Percentiles rank a stretch among this genome's conserved stretches.
These are phyloP conservation scores for Teunomyces atbi DNA, from an alignment of 805 yeast genomes.

Conservation along the genomic window DNA sequence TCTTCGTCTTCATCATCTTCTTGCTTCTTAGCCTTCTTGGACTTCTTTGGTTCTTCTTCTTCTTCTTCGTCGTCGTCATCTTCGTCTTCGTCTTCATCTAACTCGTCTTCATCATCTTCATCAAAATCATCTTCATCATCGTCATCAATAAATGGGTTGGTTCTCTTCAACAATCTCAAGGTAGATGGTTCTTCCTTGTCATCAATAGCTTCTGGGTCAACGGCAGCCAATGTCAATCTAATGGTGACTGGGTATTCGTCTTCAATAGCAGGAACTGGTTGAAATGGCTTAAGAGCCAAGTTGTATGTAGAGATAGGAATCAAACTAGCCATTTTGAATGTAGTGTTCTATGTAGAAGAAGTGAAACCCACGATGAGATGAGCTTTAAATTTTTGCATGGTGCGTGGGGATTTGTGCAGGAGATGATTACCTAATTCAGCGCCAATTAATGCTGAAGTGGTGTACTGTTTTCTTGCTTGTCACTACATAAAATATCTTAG, in stretches of 20 bases:
- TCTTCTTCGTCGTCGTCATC: background rate
- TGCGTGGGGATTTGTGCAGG: slow-evolving; percentile 3
- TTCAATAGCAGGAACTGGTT: slow-evolving; percentile 83
- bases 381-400: slow-evolving; percentile 7
- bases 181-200: slow-evolving; percentile 83
- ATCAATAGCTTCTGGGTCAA: slow-evolving; percentile 86
- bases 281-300: slow-evolving; percentile 81
- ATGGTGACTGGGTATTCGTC: slow-evolving; percentile 86
- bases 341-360: slow-evolving; percentile 10
- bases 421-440: background rate
- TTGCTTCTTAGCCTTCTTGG: slow-evolving; percentile 26
- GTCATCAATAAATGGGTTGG: slow-evolving; percentile 42
- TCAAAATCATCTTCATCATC: slow-evolving; percentile 41
- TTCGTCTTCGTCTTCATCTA: slow-evolving; percentile 17
- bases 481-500: background rate
- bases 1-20: slow-evolving; percentile 11
- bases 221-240: slow-evolving; percentile 90
- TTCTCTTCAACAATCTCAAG: slow-evolving; percentile 79
- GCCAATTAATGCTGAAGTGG: background rate
- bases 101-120: slow-evolving; percentile 39
- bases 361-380: slow-evolving; percentile 13
- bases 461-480: background rate
- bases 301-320: slow-evolving; percentile 86
- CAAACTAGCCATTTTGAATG: slow-evolving; percentile 57
- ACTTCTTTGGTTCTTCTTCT: slow-evolving; percentile 11